These are phyloP conservation scores for Fusarium aywerte DNA, from an alignment of 2,329 filamentous ascomycete genomes.

Conservation along the genomic window DNA sequence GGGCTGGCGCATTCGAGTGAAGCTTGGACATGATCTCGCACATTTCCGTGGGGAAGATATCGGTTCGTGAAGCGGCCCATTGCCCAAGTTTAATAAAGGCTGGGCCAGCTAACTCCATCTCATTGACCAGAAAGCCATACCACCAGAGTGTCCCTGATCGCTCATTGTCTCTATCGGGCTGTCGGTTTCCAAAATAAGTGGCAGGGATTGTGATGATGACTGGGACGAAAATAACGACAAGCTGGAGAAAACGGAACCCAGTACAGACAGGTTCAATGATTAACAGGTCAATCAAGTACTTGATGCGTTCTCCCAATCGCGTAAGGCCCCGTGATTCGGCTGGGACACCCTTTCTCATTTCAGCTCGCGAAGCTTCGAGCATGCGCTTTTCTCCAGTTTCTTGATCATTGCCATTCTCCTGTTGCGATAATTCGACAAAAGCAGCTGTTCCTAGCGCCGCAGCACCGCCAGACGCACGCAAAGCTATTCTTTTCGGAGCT, in stretches of 20 bases:
- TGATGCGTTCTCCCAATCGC: slow-evolving; percentile 67
- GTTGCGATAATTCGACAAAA: slow-evolving; percentile 68
- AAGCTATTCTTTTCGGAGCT: slow-evolving; percentile 42
- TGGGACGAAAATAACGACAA: slow-evolving; percentile 89
- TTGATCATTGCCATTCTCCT: slow-evolving; percentile 60
- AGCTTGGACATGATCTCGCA: slow-evolving; percentile 93
- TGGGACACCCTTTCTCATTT: slow-evolving; percentile 76
- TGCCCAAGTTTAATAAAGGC: slow-evolving; percentile 99
- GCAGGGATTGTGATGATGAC: slow-evolving; percentile 83
- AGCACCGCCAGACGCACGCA: slow-evolving; percentile 56
- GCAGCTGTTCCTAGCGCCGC: slow-evolving; percentile 63
- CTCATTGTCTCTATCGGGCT: slow-evolving; percentile 75
- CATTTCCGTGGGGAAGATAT: slow-evolving; percentile 95
- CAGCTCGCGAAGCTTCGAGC: slow-evolving; percentile 82
- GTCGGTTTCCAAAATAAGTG: slow-evolving; percentile 79
- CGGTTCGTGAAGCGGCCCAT: slow-evolving; percentile 96
- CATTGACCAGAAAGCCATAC: slow-evolving; percentile 86
- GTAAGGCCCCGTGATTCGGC: slow-evolving; percentile 69
- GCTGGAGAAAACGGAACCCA: slow-evolving; percentile 85
- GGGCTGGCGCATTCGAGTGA: slow-evolving; percentile 93
- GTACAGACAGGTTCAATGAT: slow-evolving; percentile 90
- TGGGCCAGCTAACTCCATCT: slow-evolving; percentile 93
- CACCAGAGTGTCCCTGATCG: slow-evolving; percentile 89
- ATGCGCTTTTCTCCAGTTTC: slow-evolving; percentile 85
- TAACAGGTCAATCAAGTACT: slow-evolving; percentile 76